phyloP scores from a whole-genome alignment of 148 eudicot species.

The Diospyros lotus region DNA sequence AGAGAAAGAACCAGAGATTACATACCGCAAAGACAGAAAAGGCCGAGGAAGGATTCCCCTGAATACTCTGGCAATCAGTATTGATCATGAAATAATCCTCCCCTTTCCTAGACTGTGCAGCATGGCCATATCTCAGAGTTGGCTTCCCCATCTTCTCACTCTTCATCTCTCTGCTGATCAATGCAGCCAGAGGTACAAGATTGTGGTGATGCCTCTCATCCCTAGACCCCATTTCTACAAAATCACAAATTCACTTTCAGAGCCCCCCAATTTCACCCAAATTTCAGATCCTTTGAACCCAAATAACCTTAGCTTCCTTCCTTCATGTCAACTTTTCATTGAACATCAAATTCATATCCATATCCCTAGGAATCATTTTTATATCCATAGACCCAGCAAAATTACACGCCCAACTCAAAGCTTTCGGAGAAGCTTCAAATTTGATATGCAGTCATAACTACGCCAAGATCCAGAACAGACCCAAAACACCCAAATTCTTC shows the following conservation, averaged over 20 bases:
- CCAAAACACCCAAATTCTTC: neutral
- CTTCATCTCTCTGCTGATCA: conserved; percentile 61
- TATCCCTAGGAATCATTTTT: neutral
- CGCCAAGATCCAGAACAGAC: conserved; percentile 1
- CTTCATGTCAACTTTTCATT: neutral
- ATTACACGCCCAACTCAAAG: neutral
- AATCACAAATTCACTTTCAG: neutral
- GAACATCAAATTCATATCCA: neutral
- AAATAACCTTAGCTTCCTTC: neutral
- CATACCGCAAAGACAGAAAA: conserved; percentile 84
- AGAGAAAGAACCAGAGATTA: conserved; percentile 3
- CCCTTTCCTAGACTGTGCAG: conserved; percentile 78
- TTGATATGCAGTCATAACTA: conserved; percentile 12
- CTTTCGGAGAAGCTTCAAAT: neutral
- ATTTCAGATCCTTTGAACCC: neutral
- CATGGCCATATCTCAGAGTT: conserved; percentile 53
- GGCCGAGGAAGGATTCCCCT: conserved; percentile 58
- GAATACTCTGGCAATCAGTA: conserved; percentile 77
- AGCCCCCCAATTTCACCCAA: conserved; percentile 11
- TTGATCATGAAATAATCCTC: conserved; percentile 71
- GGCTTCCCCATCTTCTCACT: conserved; percentile 85
- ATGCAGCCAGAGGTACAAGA: conserved; percentile 66
- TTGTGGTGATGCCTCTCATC: conserved; percentile 50
- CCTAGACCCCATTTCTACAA: conserved; percentile 38
- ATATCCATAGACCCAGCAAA: neutral